A percentile compares a stretch with the other conserved stretches of the same genome.
Conservation (phyloP, 495 filamentous ascomycete species). For the Penicillium malachiteum region DNA sequence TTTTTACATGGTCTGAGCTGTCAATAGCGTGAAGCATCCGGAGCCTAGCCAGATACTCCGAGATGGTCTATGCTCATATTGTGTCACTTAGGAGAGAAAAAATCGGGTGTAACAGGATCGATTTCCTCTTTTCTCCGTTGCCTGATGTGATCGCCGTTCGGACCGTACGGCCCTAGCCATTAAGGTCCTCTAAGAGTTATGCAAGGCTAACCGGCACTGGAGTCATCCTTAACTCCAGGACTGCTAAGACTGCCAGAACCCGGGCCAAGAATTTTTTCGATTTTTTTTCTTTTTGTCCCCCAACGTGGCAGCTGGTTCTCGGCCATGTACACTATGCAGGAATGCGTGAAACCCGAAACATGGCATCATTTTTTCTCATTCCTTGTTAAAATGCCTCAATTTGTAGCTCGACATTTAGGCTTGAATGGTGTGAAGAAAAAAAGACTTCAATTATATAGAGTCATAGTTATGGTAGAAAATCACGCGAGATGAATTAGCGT, state of each 20-base stretch:
- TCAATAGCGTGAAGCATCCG: not conserved
- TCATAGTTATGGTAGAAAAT: slow-evolving; percentile 1
- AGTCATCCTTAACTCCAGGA: not conserved
- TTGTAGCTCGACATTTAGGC: too few species aligned
- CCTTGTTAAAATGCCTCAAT: too few species aligned
- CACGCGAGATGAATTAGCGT: slow-evolving; percentile 7
- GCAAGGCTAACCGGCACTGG: too few species aligned
- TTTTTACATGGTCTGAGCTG: slow-evolving; percentile 4
- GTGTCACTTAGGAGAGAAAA: not conserved
- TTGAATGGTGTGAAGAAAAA: too few species aligned
- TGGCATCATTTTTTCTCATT: too few species aligned
- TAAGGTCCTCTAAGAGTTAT: not conserved
- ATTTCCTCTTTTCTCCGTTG: slow-evolving; percentile 4
- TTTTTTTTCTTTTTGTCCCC: not conserved
- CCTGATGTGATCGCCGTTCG: slow-evolving; percentile 26
- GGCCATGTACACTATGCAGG: too few species aligned
- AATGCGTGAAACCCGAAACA: too few species aligned
- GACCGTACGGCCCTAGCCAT: slow-evolving; percentile 24
- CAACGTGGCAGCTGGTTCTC: too few species aligned
- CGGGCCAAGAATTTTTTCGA: not conserved
- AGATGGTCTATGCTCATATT: not conserved
- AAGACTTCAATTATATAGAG: too few species aligned
- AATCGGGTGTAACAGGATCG: slow-evolving; percentile 1
- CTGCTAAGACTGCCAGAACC: not conserved
- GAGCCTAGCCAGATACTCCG: not conserved